These are phyloP conservation scores for Penicillium subrubescens DNA, from an alignment of 495 filamentous ascomycete genomes.

Conservation along the genomic window DNA sequence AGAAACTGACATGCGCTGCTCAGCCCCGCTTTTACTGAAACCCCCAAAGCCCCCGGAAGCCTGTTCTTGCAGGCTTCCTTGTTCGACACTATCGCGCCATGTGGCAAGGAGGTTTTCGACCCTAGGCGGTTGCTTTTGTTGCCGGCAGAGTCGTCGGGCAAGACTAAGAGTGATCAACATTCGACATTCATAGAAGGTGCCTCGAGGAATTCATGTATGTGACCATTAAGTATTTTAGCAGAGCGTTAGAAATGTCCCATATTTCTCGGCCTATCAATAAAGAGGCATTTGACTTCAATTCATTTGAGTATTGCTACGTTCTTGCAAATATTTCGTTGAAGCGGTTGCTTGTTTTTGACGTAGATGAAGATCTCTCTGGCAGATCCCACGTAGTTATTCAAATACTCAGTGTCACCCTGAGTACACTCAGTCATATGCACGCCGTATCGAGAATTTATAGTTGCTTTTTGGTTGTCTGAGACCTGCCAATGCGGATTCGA, in stretches of 20 bases:
- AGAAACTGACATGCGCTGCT: background rate
- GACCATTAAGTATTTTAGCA: background rate
- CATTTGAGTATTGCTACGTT: background rate
- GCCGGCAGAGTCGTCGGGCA: background rate
- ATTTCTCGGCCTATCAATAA: background rate
- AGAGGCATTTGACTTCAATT: background rate
- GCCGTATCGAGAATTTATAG: background rate
- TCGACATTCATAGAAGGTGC: background rate
- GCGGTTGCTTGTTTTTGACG: background rate
- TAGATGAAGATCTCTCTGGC: too few species aligned
- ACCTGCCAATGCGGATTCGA: background rate
- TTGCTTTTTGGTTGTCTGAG: background rate
- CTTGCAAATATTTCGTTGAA: background rate
- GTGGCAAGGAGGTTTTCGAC: slow-evolving; percentile 19
- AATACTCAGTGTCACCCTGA: too few species aligned
- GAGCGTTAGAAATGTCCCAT: background rate
- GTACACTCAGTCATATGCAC: background rate
- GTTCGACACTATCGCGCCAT: slow-evolving; percentile 26
- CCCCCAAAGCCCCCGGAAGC: slow-evolving; percentile 22
- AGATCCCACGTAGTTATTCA: too few species aligned
- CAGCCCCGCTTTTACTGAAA: slow-evolving; percentile 24
- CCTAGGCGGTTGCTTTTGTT: slow-evolving; percentile 13
- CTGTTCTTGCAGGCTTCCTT: slow-evolving; percentile 30
- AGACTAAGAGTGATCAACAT: background rate
- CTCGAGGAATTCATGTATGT: background rate